Conservation (phyloP, 257 asterid species). For the Buddleja alternifolia region DNA sequence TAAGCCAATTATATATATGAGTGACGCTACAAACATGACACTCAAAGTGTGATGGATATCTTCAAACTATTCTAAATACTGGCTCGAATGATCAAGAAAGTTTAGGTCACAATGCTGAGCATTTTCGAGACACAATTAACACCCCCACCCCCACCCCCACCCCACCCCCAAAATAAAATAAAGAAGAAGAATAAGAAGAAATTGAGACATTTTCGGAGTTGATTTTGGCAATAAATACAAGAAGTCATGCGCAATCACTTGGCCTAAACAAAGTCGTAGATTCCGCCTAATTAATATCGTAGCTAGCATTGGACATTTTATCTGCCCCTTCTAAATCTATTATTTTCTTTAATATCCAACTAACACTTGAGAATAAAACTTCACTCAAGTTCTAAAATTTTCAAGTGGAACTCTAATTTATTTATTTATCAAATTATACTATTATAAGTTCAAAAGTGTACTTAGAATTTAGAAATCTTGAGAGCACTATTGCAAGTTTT, state of each 20-base stretch:
- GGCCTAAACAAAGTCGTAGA: slow-evolving; percentile 10
- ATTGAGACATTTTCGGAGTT: slow-evolving; percentile 9
- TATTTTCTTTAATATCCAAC: background rate
- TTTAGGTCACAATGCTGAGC: slow-evolving; percentile 15
- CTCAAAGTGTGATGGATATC: too few relatives aligned
- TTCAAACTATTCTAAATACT: too few relatives aligned
- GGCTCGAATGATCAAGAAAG: background rate
- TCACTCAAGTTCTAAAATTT: background rate
- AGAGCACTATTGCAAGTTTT: slow-evolving; percentile 20
- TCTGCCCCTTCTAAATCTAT: background rate
- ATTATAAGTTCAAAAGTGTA: slow-evolving; percentile 11
- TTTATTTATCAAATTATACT: background rate
- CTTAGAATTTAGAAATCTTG: background rate
- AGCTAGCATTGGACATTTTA: background rate
- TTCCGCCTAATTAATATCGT: background rate
- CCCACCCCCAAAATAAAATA: too few relatives aligned
- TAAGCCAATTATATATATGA: too few relatives aligned
- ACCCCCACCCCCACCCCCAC: background rate
- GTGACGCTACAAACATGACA: too few relatives aligned
- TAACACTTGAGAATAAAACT: background rate
- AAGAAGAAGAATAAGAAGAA: too few relatives aligned
- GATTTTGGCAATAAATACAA: slow-evolving; percentile 13
- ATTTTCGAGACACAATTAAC: slow-evolving; percentile 6
- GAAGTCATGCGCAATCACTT: background rate
- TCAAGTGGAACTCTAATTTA: background rate